Conservation (phyloP, 1,284 basidiomycete genomes). For the Cystobasidium slooffiae region DNA sequence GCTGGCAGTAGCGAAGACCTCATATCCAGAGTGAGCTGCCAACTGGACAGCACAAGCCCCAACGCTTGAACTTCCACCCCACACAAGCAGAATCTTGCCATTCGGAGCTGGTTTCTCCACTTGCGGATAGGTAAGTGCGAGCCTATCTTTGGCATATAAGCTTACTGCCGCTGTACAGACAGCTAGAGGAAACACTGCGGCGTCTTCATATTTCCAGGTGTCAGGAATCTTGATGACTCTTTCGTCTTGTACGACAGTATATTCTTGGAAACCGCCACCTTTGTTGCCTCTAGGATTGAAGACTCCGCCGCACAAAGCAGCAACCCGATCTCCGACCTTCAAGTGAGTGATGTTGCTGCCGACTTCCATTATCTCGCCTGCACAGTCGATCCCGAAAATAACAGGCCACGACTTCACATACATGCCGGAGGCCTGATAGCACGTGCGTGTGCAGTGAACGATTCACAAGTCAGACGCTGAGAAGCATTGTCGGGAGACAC, state of each 20-base stretch:
- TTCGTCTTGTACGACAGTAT: constrained; percentile 48
- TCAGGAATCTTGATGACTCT: constrained; percentile 55
- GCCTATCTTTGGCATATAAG: constrained; percentile 49
- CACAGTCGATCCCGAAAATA: constrained; percentile 47
- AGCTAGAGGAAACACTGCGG: constrained; percentile 50
- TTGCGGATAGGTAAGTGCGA: constrained; percentile 48
- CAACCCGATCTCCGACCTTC: constrained; percentile 82
- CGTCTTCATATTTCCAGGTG: constrained; percentile 61
- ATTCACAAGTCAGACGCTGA: no score
- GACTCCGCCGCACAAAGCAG: constrained; percentile 68
- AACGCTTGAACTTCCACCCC: constrained; percentile 55
- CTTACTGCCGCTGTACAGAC: constrained; percentile 9
- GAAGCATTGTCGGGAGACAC: no score
- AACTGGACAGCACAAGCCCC: constrained; percentile 55
- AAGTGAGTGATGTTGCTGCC: constrained; percentile 61
- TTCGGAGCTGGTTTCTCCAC: constrained; percentile 21
- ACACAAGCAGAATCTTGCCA: constrained; percentile 52
- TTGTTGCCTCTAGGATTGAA: constrained; percentile 6
- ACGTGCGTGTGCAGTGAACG: no score
- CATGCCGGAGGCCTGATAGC: no score
- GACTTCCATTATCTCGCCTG: constrained; percentile 60
- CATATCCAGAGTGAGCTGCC: constrained; percentile 46
- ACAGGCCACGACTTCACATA: constrained; percentile 43
- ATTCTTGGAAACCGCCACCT: constrained; percentile 43
- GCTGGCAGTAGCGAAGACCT: constrained; percentile 46